Evolutionary conservation across 1,284 basidiomycete species (phyloP).

Genomic region (Cutaneotrichosporon sp.): DNA sequence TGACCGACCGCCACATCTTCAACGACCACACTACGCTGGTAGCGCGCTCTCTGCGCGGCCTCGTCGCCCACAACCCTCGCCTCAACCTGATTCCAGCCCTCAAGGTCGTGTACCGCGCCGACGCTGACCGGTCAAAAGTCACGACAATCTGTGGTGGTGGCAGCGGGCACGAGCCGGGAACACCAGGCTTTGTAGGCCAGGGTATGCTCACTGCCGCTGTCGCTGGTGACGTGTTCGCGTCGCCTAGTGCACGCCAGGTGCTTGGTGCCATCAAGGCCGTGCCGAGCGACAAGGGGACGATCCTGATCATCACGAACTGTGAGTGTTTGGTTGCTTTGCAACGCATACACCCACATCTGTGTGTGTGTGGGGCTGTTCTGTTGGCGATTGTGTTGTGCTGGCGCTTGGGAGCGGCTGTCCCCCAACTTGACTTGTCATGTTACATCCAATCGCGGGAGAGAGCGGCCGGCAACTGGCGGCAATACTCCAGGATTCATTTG

Average conservation of each 20-base stretch:
- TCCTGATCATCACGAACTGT: constrained; percentile 56
- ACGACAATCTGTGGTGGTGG: constrained; percentile 56
- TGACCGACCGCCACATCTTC: constrained; percentile 54
- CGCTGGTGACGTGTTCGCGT: constrained; percentile 58
- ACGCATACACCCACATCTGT: no score
- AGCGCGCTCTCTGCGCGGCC: constrained; percentile 47
- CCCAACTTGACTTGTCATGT: no score
- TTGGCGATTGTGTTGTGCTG: no score
- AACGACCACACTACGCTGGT: constrained; percentile 52
- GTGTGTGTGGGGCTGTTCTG: no score
- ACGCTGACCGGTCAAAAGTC: constrained; percentile 52
- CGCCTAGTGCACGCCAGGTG: constrained; percentile 56
- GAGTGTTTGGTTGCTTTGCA: constrained; percentile 24
- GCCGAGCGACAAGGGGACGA: constrained; percentile 52
- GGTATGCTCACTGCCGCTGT: constrained; percentile 55
- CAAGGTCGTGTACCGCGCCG: constrained; percentile 51
- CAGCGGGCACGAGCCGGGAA: constrained; percentile 55
- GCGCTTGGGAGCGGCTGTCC: no score
- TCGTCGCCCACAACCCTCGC: constrained; percentile 50
- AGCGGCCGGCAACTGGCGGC: background rate
- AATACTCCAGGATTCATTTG: background rate
- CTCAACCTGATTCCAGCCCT: constrained; percentile 51
- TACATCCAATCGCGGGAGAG: no score
- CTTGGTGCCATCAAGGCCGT: constrained; percentile 54
- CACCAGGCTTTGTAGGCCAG: constrained; percentile 50